Evolutionary conservation across 2,329 filamentous ascomycete genomes (phyloP).

Genomic region (Raffaelea ambrosiae): DNA sequence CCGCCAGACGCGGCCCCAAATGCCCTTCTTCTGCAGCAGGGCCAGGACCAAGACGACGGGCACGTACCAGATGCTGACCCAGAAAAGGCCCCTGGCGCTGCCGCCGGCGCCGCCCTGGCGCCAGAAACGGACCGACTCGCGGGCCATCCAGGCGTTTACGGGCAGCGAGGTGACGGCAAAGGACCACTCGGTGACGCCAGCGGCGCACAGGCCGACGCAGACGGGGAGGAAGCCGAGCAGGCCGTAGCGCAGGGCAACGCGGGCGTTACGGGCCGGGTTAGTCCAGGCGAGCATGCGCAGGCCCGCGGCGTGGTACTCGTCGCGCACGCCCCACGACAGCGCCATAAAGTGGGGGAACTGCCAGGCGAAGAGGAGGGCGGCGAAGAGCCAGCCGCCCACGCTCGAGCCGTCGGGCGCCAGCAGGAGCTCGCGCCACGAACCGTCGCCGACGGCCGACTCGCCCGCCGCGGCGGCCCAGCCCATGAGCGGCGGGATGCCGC

Average conservation of each 20-base stretch:
- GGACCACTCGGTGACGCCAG: conserved; percentile 74
- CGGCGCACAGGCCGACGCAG: conserved; percentile 70
- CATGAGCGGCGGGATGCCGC: conserved; percentile 92
- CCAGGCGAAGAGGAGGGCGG: conserved; percentile 81
- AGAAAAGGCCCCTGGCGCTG: conserved; percentile 78
- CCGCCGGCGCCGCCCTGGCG: conserved; percentile 67
- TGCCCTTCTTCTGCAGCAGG: conserved; percentile 85
- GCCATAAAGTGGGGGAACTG: conserved; percentile 99
- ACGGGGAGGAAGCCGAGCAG: conserved; percentile 71
- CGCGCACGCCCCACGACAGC: conserved; percentile 76
- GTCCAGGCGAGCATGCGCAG: conserved; percentile 75
- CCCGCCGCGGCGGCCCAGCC: conserved; percentile 94
- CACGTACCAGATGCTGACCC: conserved; percentile 96
- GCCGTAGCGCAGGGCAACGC: conserved; percentile 52
- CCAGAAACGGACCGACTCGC: conserved; percentile 78
- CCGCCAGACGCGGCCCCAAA: conserved; percentile 74
- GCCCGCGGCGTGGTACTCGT: conserved; percentile 72
- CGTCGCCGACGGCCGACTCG: conserved; percentile 52
- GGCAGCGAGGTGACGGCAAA: conserved; percentile 75
- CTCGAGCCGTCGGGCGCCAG: conserved; percentile 53
- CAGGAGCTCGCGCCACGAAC: conserved; percentile 57
- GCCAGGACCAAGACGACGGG: conserved; percentile 84
- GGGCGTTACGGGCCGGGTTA: conserved; percentile 74
- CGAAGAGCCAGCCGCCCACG: conserved; percentile 82
- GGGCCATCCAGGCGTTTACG: conserved; percentile 78